Base-by-base conservation (phyloP, 176 grass and related monocot species). In the Saccharum officinarum region DNA sequence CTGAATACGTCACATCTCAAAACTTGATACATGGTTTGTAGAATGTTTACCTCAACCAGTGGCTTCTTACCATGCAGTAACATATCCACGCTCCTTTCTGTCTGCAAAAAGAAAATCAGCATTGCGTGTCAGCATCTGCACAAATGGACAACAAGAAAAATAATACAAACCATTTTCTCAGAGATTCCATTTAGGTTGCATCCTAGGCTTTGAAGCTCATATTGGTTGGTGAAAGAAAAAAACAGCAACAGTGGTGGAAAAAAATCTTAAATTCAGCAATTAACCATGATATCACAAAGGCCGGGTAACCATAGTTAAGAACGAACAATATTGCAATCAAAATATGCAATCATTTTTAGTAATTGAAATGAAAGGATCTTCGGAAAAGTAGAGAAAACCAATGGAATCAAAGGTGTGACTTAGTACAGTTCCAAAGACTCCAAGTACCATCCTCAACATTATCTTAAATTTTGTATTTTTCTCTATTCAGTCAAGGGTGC, bases 41-140 rank as follows among this genome's bases (percentile, higher is more conserved):
- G 31, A 70, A 70, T 70, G 8, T 52, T 41, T 69, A 99, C 93
- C 93, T 99, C 97, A 76, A 96, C 82, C 33, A 99, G 84, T 67
- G 93, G 97, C 88, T 92, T 99, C 85, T 92, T 99, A 47, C 93
- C 88, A 84, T 96, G 79, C 38, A 96, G 97, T 78, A 99, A 68
- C 84, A 91, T 94, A 88, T 99, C 97, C 10, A 99, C 93, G 15
- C 92, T 99, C 84, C 90, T 91, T 90, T 99, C 97, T 38, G 97
- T 99, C 97, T 96, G 90, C 75, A 92, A 17, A 92, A 33, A 18
- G 54, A 83, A 79, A 46, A 71, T 39, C 59, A 60, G 37, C 7
- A 74, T 30, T 67, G 34, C 12, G 83, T 31, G 71, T 69, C 45
- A 67, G 76, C 31, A 57, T 38, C 5, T 17, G 47, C 64, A 30